A percentile compares a stretch with the other conserved stretches of the same genome.
Evolutionary conservation across 2,329 filamentous ascomycete genomes (phyloP).

Genomic region (Plectosphaerella plurivora): DNA sequence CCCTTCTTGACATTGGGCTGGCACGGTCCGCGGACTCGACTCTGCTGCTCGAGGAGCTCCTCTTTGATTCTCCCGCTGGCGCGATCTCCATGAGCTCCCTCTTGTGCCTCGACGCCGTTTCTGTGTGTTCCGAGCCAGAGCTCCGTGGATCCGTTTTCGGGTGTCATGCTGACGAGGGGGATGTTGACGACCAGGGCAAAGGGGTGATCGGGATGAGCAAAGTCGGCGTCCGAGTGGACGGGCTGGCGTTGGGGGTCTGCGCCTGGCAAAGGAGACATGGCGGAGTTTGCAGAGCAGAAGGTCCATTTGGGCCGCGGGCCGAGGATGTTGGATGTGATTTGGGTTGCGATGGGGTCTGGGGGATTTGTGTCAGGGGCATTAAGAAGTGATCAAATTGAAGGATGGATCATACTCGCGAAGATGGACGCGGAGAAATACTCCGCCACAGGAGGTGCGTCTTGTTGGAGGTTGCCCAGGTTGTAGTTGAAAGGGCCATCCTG

Average conservation of each 20-base stretch:
- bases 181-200: constrained; percentile 54
- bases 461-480: constrained; percentile 58
- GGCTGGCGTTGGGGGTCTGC: constrained; percentile 41
- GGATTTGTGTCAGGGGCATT: too few species aligned
- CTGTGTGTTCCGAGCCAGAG: constrained; percentile 55
- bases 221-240: constrained; percentile 57
- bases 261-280: constrained; percentile 44
- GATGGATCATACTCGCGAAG: constrained; percentile 42
- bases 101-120: constrained; percentile 32
- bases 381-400: neutral
- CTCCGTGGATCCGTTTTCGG: constrained; percentile 52
- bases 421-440: constrained; percentile 44
- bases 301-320: constrained; percentile 51
- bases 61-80: constrained; percentile 46
- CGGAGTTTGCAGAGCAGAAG: constrained; percentile 54
- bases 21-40: constrained; percentile 32
- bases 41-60: constrained; percentile 31
- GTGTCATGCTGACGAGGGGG: constrained; percentile 43
- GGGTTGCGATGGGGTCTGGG: constrained; percentile 47
- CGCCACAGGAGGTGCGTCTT: constrained; percentile 49
- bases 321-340: constrained; percentile 50
- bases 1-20: constrained; percentile 51
- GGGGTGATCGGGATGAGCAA: constrained; percentile 46
- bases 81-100: constrained; percentile 44
- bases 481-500: constrained; percentile 58